Conservation (phyloP, 805 yeast species). For the Kodamaea kakaduensis region DNA sequence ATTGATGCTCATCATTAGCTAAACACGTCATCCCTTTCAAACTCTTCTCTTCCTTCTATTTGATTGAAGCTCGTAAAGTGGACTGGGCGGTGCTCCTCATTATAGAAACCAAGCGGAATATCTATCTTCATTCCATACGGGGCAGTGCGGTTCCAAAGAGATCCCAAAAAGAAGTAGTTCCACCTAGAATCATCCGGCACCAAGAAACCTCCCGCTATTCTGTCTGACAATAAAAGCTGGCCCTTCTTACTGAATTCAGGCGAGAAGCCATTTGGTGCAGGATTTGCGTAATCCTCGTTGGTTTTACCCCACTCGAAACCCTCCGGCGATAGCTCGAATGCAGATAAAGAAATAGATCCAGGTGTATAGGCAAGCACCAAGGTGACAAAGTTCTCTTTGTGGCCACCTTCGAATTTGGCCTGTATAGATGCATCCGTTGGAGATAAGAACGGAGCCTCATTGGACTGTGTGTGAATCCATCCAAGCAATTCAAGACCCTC, state of each 20-base stretch:
- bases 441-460: constrained; percentile 58
- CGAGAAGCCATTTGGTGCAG: constrained; percentile 64
- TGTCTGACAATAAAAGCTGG: constrained; percentile 71
- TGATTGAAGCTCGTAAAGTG: constrained; percentile 78
- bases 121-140: constrained; percentile 66
- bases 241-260: constrained; percentile 55
- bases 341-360: constrained; percentile 77
- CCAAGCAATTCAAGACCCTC: constrained; percentile 73
- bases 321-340: constrained; percentile 53
- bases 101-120: constrained; percentile 76
- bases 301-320: constrained; percentile 78
- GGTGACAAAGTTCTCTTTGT: constrained; percentile 42
- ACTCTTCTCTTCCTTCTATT: constrained; percentile 60
- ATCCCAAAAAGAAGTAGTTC: constrained; percentile 89
- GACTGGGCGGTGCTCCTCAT: constrained; percentile 81
- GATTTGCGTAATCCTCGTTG: constrained; percentile 53
- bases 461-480: constrained; percentile 88
- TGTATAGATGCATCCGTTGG: constrained; percentile 70
- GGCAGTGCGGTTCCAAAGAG: constrained; percentile 67
- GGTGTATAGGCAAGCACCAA: constrained; percentile 70
- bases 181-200: constrained; percentile 84
- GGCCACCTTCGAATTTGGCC: constrained; percentile 37
- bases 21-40: constrained; percentile 64
- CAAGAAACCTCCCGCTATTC: constrained; percentile 74
- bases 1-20: constrained; percentile 17